A percentile compares a stretch with the other conserved stretches of the same genome.
Conservation (phyloP, 192 early-diverging fungal species). For the Podila verticillata region DNA sequence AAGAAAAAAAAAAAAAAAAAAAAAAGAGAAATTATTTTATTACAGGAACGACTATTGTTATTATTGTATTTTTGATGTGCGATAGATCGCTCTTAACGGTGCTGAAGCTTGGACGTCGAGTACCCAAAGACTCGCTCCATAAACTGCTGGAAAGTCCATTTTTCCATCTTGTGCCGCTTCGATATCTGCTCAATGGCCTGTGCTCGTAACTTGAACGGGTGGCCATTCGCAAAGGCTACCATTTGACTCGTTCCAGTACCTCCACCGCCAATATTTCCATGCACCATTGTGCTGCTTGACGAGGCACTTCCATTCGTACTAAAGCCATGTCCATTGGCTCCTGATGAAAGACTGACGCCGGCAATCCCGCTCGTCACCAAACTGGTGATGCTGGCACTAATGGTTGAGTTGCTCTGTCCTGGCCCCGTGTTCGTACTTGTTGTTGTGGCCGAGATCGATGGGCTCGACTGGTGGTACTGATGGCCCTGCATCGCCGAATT, state of each 20-base stretch:
- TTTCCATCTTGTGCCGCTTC: slow-evolving; percentile 38
- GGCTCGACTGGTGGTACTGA: slow-evolving; percentile 27
- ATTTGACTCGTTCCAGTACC: not conserved
- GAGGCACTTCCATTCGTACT: not conserved
- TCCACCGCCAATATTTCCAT: not conserved
- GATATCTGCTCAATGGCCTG: slow-evolving; percentile 38
- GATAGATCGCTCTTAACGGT: not conserved
- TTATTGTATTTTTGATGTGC: not conserved
- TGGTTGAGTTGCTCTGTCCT: not conserved
- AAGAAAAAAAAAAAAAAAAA: no score
- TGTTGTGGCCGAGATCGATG: not conserved
- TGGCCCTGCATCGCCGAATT: slow-evolving; percentile 28
- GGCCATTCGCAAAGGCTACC: slow-evolving; percentile 1
- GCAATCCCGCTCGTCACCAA: slow-evolving; percentile 28
- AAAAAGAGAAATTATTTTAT: no score
- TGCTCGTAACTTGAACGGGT: slow-evolving; percentile 40
- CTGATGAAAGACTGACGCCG: not conserved
- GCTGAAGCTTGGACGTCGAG: slow-evolving; percentile 8
- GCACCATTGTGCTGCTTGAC: no score
- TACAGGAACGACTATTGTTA: no score
- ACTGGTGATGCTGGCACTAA: slow-evolving; percentile 12
- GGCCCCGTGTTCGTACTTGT: not conserved
- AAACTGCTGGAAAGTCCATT: slow-evolving; percentile 51
- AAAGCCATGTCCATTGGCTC: not conserved
- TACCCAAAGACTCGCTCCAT: slow-evolving; percentile 51